Evolutionary conservation across 2,329 filamentous ascomycete genomes (phyloP).

Genomic region (Cercospora beticola): DNA sequence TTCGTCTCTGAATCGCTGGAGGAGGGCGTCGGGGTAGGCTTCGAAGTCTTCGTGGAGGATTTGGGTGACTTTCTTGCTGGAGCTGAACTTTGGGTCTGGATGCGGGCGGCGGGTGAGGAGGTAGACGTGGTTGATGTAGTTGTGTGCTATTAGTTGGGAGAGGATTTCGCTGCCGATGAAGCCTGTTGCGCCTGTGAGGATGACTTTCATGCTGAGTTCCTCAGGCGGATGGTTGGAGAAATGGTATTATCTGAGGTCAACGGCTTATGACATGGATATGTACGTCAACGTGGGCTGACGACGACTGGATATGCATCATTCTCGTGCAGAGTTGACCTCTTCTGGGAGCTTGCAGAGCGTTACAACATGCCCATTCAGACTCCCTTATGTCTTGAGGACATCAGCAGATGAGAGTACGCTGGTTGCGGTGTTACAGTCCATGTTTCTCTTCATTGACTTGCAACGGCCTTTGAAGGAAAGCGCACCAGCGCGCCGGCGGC

Average conservation of each 20-base stretch:
- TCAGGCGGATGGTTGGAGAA: neutral
- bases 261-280: neutral
- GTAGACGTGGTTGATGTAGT: constrained; percentile 49
- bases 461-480: neutral
- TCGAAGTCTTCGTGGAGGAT: constrained; percentile 53
- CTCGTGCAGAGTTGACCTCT: neutral
- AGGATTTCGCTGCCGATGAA: constrained; percentile 57
- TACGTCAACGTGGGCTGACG: neutral
- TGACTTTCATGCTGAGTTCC: constrained; percentile 54
- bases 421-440: neutral
- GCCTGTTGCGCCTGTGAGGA: constrained; percentile 61
- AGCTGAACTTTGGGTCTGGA: constrained; percentile 31
- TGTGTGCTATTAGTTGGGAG: constrained; percentile 50
- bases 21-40: constrained; percentile 48
- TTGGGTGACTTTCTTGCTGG: constrained; percentile 38
- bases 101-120: constrained; percentile 35
- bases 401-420: neutral
- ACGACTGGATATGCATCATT: neutral
- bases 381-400: neutral
- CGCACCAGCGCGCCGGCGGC: neutral
- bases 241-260: neutral
- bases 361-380: neutral
- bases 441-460: neutral
- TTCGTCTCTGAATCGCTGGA: constrained; percentile 40
- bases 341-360: neutral